Conservation (phyloP, 2,329 filamentous ascomycete species). For the Fusarium metavorans region DNA sequence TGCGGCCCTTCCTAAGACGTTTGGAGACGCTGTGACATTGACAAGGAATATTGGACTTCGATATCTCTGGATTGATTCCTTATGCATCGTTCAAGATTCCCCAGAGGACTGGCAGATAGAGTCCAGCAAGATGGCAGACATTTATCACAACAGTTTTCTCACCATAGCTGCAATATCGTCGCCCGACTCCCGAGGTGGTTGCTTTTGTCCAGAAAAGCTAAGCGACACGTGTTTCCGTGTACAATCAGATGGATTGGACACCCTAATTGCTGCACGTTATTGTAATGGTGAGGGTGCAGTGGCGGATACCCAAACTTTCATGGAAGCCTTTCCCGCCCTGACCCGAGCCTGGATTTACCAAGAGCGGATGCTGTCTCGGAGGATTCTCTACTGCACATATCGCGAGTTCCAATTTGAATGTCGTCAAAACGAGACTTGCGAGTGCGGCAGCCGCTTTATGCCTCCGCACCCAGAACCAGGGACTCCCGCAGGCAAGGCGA, state of each 20-base stretch:
- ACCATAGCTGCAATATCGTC: slow-evolving; percentile 1
- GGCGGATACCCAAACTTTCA: not conserved
- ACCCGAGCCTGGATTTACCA: not conserved
- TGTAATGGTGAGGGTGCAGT: not conserved
- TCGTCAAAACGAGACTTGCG: not conserved
- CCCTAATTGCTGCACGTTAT: not conserved
- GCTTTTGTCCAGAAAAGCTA: not conserved
- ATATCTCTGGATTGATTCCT: slow-evolving; percentile 29
- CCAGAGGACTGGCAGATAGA: slow-evolving; percentile 2
- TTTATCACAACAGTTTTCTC: not conserved
- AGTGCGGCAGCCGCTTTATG: not conserved
- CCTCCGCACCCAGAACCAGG: not conserved
- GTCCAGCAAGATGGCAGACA: not conserved
- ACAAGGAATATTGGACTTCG: slow-evolving; percentile 5
- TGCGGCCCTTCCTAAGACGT: not conserved
- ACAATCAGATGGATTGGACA: not conserved
- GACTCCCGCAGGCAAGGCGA: not conserved
- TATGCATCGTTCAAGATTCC: slow-evolving; percentile 33
- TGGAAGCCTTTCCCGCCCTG: not conserved
- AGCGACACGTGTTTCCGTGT: not conserved
- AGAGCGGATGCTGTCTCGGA: not conserved
- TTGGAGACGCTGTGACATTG: slow-evolving; percentile 5
- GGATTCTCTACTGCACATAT: not conserved
- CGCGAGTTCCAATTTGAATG: slow-evolving; percentile 3
- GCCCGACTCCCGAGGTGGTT: not conserved